These are phyloP conservation scores for Aspergillus costaricaensis DNA, from an alignment of 2,329 filamentous ascomycete species.

Conservation along the genomic window DNA sequence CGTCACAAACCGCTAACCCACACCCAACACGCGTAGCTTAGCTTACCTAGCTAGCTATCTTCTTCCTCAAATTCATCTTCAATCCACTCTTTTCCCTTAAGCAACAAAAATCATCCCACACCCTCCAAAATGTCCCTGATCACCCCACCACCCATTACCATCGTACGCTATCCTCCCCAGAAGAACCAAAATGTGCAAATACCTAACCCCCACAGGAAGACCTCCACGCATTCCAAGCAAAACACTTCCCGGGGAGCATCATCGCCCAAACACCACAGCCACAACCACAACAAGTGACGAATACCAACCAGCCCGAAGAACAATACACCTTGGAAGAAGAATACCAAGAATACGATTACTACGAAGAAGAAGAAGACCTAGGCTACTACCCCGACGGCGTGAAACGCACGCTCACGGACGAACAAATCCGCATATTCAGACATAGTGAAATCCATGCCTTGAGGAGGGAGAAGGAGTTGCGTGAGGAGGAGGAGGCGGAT, in stretches of 20 bases:
- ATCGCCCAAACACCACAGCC: not conserved
- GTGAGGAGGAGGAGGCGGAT: conserved; percentile 31
- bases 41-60: too few relatives aligned
- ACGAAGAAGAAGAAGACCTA: conserved; percentile 57
- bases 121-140: not conserved
- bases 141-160: not conserved
- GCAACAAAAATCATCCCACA: not conserved
- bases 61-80: not conserved
- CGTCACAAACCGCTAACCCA: too few relatives aligned
- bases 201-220: conserved; percentile 54
- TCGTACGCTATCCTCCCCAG: not conserved
- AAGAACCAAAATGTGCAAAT: not conserved
- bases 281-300: not conserved
- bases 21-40: too few relatives aligned
- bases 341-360: not conserved
- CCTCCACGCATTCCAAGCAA: conserved; percentile 58
- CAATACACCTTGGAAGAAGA: not conserved
- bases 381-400: conserved; percentile 85
- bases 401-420: conserved; percentile 86
- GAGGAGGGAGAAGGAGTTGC: conserved; percentile 53
- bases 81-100: too few relatives aligned
- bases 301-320: not conserved
- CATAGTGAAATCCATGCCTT: conserved; percentile 81
- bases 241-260: conserved; percentile 55
- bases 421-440: conserved; percentile 86